Percentiles rank a stretch among this genome's conserved stretches.
These are phyloP conservation scores for Verticillium albo-atrum DNA, from an alignment of 2,329 filamentous ascomycete species.

Conservation along the genomic window DNA sequence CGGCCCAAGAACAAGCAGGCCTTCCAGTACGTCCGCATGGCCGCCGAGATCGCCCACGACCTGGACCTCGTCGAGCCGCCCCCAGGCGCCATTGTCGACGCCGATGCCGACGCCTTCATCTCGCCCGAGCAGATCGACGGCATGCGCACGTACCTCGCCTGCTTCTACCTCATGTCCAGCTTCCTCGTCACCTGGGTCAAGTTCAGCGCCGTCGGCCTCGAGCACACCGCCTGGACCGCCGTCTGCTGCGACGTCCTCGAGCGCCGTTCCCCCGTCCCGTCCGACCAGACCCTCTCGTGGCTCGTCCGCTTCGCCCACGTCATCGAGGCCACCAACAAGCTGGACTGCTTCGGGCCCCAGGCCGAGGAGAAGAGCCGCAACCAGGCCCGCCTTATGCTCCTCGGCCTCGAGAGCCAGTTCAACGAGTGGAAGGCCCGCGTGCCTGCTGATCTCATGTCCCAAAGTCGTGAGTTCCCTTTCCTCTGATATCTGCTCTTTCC, in stretches of 20 bases:
- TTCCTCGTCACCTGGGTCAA: slow-evolving; percentile 33
- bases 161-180: slow-evolving; percentile 39
- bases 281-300: slow-evolving; percentile 39
- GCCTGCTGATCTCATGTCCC: slow-evolving; percentile 22
- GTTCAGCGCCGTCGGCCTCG: slow-evolving; percentile 19
- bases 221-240: slow-evolving; percentile 37
- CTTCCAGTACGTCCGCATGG: slow-evolving; percentile 48
- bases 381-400: slow-evolving; percentile 35
- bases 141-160: slow-evolving; percentile 41
- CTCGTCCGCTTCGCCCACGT: slow-evolving; percentile 37
- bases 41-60: slow-evolving; percentile 43
- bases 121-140: slow-evolving; percentile 29
- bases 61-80: slow-evolving; percentile 42
- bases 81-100: slow-evolving; percentile 14
- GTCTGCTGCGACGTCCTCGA: slow-evolving; percentile 41
- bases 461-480: slow-evolving; percentile 16
- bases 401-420: slow-evolving; percentile 43
- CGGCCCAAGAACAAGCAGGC: slow-evolving; percentile 45
- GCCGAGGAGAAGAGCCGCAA: slow-evolving; percentile 20
- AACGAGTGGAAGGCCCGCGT: slow-evolving; percentile 34
- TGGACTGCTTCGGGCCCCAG: slow-evolving; percentile 19
- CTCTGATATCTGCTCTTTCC: too few relatives aligned
- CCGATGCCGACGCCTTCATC: slow-evolving; percentile 9
- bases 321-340: slow-evolving; percentile 29
- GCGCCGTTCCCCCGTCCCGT: slow-evolving; percentile 24